phyloP scores from a whole-genome alignment of 2,329 filamentous ascomycete species.

The Penicillium sp. region DNA sequence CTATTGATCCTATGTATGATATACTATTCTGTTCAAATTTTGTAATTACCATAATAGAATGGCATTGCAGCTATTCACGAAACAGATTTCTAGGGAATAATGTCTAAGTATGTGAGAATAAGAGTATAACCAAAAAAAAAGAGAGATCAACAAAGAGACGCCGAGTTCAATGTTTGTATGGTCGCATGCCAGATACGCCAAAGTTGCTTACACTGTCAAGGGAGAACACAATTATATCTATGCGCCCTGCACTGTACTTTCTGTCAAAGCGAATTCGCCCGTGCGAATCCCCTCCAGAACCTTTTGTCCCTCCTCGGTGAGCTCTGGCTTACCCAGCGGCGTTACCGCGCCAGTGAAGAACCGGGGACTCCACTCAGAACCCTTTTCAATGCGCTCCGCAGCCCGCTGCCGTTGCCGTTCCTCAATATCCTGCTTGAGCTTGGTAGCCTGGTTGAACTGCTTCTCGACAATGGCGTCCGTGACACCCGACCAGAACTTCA shows the following conservation, averaged over 20 bases:
- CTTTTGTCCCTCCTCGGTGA: constrained; percentile 62
- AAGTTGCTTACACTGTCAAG: constrained; percentile 11
- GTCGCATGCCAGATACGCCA: constrained; percentile 31
- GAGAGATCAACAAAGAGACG: constrained; percentile 12
- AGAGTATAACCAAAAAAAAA: constrained; percentile 1
- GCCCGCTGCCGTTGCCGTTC: constrained; percentile 85
- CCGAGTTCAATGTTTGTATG: constrained; percentile 13
- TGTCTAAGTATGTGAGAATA: constrained; percentile 22
- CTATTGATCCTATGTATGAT: constrained; percentile 3
- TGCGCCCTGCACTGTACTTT: constrained; percentile 37
- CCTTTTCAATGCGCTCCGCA: constrained; percentile 69
- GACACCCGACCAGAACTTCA: constrained; percentile 82
- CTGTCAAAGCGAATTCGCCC: constrained; percentile 52
- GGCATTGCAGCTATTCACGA: not conserved
- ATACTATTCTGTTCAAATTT: not conserved
- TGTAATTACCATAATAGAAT: not conserved
- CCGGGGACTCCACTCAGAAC: constrained; percentile 74
- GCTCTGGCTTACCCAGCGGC: constrained; percentile 59
- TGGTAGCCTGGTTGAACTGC: constrained; percentile 81
- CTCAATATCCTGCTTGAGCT: constrained; percentile 85
- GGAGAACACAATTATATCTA: constrained; percentile 23
- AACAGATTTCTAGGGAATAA: constrained; percentile 2
- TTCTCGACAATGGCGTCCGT: constrained; percentile 81
- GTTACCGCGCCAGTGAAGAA: constrained; percentile 74
- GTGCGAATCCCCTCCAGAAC: constrained; percentile 57